phyloP scores from a whole-genome alignment of 306 rosid genomes.

The Cicer arietinum region DNA sequence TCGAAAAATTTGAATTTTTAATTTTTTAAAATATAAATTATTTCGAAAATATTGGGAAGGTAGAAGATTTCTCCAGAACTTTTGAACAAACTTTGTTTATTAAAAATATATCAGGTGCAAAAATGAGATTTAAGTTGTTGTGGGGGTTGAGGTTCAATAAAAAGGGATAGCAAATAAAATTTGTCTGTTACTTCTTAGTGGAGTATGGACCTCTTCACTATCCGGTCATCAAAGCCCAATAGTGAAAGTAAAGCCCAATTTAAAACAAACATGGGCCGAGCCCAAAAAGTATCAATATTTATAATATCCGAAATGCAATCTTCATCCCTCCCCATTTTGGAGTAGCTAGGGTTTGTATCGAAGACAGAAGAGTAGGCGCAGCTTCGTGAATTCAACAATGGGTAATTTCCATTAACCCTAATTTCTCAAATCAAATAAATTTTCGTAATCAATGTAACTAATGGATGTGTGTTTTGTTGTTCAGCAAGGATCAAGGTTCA shows the following conservation, averaged over 20 bases:
- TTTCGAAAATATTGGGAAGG: too few species aligned
- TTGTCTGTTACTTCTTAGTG: too few species aligned
- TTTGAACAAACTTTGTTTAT: too few species aligned
- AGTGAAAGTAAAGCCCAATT: not conserved
- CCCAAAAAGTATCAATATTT: not conserved
- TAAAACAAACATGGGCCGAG: not conserved
- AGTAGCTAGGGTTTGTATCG: constrained; percentile 54
- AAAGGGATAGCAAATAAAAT: too few species aligned
- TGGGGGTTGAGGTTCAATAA: too few species aligned
- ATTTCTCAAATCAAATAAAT: not conserved
- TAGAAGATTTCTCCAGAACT: too few species aligned
- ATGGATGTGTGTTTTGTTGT: not conserved
- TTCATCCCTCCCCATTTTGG: not conserved
- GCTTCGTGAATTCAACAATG: constrained; percentile 54
- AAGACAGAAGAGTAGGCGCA: constrained; percentile 48
- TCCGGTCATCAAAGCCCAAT: not conserved
- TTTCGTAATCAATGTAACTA: not conserved
- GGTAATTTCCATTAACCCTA: constrained; percentile 45
- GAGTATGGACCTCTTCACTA: too few species aligned
- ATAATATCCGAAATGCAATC: not conserved
- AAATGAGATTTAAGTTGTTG: too few species aligned
- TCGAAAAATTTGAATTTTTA: too few species aligned
- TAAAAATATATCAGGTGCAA: too few species aligned
- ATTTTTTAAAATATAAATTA: too few species aligned
- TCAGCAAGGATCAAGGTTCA: constrained; percentile 97